Conservation (phyloP, 2,329 filamentous ascomycete genomes). For the Fusarium sp. region DNA sequence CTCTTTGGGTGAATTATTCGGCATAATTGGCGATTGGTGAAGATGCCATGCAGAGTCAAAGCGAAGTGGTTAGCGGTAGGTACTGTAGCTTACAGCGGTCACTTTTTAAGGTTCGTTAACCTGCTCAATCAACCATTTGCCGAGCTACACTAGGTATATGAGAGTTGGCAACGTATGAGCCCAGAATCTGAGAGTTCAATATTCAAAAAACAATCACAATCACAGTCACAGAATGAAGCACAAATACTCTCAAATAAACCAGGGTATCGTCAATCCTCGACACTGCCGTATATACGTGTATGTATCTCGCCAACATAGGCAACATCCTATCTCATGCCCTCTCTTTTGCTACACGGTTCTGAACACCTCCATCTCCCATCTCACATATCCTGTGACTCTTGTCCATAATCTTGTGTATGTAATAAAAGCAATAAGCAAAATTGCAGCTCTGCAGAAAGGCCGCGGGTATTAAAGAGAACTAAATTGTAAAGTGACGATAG, state of each 20-base stretch:
- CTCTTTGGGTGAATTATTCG: slow-evolving; percentile 36
- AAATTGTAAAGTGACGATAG: slow-evolving; percentile 36
- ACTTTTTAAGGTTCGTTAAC: neutral
- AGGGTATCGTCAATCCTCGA: slow-evolving; percentile 40
- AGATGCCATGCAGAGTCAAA: slow-evolving; percentile 5
- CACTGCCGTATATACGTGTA: slow-evolving; percentile 31
- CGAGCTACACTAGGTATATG: neutral
- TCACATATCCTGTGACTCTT: slow-evolving; percentile 28
- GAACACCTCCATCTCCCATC: slow-evolving; percentile 4
- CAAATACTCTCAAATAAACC: neutral
- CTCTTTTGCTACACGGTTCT: slow-evolving; percentile 10
- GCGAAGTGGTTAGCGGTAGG: slow-evolving; percentile 2
- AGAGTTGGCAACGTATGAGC: neutral
- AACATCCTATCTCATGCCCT: slow-evolving; percentile 10
- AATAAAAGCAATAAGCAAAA: slow-evolving; percentile 42
- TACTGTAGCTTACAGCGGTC: neutral
- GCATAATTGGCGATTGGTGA: slow-evolving; percentile 24
- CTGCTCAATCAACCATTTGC: neutral
- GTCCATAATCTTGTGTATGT: slow-evolving; percentile 24
- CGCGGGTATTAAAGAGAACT: slow-evolving; percentile 48
- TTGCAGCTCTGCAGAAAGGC: slow-evolving; percentile 37
- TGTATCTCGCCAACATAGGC: slow-evolving; percentile 7
- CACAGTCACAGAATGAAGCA: neutral
- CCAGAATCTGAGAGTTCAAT: neutral
- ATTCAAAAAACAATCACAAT: neutral